phyloP scores from a whole-genome alignment of 176 grass and related monocot species.

The Puccinellia tenuiflora region DNA sequence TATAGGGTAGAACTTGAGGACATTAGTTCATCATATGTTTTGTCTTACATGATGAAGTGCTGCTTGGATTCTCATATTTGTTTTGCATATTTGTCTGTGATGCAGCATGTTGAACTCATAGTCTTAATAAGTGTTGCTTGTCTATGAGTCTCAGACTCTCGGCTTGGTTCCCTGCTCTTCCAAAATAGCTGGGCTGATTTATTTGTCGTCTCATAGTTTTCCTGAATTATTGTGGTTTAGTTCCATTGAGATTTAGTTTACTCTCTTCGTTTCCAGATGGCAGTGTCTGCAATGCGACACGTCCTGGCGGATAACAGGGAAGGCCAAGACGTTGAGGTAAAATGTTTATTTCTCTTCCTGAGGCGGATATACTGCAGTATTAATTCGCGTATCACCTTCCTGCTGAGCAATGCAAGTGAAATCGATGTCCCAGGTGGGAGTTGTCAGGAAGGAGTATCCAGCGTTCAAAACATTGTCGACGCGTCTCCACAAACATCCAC shows the following conservation, averaged over 20 bases:
- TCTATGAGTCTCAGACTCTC: not conserved
- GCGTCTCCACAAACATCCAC: not conserved
- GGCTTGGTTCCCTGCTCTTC: not conserved
- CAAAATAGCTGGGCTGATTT: not conserved
- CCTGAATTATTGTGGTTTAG: not conserved
- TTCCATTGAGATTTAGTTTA: not conserved
- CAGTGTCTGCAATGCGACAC: conserved; percentile 14
- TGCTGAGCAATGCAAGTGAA: not conserved
- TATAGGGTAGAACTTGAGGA: not conserved
- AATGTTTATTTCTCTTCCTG: not conserved
- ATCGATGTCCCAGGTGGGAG: conserved; percentile 12
- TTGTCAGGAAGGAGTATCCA: conserved; percentile 5
- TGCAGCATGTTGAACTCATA: not conserved
- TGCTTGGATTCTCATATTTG: not conserved
- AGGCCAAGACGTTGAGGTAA: conserved; percentile 19
- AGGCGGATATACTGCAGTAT: not conserved
- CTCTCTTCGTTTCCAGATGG: conserved; percentile 19
- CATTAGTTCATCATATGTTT: not conserved
- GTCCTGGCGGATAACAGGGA: not conserved
- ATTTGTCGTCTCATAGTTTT: not conserved
- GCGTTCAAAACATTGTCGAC: not conserved
- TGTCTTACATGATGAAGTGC: not conserved
- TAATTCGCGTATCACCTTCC: not conserved
- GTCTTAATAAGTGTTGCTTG: not conserved
- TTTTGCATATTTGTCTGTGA: not conserved